Evolutionary conservation across 2,329 filamentous ascomycete species (phyloP), one percentile per base, ranked within the genome.

Genomic region (Fusarium austroafricanum): DNA sequence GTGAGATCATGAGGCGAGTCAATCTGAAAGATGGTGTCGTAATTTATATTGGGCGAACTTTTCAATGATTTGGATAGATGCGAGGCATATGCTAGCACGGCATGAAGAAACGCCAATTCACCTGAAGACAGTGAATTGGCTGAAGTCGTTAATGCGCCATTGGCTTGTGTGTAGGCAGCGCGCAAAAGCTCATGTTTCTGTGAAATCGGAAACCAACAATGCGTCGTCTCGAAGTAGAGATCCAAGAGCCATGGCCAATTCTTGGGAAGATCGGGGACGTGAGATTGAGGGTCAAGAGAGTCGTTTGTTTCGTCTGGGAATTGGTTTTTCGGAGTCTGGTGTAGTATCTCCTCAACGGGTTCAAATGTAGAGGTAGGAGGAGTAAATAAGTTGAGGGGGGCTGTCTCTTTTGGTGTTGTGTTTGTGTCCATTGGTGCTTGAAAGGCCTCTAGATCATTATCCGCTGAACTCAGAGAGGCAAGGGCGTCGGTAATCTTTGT

Each of bases 171-270:
- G 8, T 61, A 61, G 0, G 58, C 58, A n/a, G 35, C 15, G 1
- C 58, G 58, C 6, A 61, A 6, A 2, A 61, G 55, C 10, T 61
- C 55, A 3, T 61, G 58, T 2, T 61, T 61, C 2, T 61, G 58
- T 1, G 58, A 54, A 8, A 61, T 54, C 0, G 58, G 58, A 7
- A 61, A 26, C 58, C 58, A 61, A 10, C 39, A 45, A 21, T 61
- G 46, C 0, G 58, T 61, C 0, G 58, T 61, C 14, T 61, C 58
- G 1, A 61, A 61, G 35, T 61, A 61, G 0, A 61, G 18, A 1
- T 61, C 58, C 2, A 61, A 29, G 0, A 61, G 55, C 3, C 29
- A 54, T 6, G 55, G 31, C 58, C 58, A 61, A 18, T 61, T n/a
- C 4, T 35, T 26, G 10, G 55, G 58, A 8, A 61, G 21, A 3